phyloP scores from a whole-genome alignment of 495 filamentous ascomycete species.

The Aspergillus sclerotiicarbonarius region DNA sequence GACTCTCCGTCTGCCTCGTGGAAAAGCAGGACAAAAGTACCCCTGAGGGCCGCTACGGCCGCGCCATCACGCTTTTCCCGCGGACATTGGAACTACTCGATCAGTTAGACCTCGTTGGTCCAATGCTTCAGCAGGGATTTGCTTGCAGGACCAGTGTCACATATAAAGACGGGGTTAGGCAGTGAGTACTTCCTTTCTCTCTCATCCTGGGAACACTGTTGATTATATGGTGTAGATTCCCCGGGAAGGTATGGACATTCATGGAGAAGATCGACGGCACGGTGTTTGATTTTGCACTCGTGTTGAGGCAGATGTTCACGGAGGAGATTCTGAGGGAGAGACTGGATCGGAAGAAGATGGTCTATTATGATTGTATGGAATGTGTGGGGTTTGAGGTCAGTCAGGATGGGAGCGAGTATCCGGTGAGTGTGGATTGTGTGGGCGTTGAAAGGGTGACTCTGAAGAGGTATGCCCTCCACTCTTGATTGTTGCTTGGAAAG shows the following conservation, averaged over 20 bases:
- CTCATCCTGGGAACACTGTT: background rate
- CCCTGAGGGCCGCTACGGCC: constrained; percentile 37
- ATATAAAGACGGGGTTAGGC: constrained; percentile 43
- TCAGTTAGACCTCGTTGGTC: constrained; percentile 44
- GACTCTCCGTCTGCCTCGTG: constrained; percentile 18
- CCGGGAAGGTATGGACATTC: constrained; percentile 19
- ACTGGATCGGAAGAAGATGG: background rate
- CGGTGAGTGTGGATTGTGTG: constrained; percentile 1
- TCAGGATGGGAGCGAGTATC: background rate
- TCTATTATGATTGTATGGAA: constrained; percentile 2
- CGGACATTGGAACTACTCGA: constrained; percentile 48
- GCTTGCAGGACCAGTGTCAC: constrained; percentile 35
- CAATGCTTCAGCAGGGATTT: constrained; percentile 50
- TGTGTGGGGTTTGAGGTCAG: constrained; percentile 9
- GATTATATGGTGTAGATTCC: constrained; percentile 5
- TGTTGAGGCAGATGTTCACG: constrained; percentile 13
- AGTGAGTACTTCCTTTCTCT: constrained; percentile 9
- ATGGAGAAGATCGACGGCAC: constrained; percentile 16
- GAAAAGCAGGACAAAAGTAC: constrained; percentile 41
- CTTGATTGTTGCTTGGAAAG: too few relatives aligned
- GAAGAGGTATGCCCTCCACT: constrained; percentile 6
- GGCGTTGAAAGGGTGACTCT: background rate
- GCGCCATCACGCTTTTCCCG: constrained; percentile 45
- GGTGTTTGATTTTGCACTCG: constrained; percentile 8
- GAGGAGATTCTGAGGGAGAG: constrained; percentile 9